Conservation (phyloP, 2,329 filamentous ascomycete genomes). For the Trichophyton mentagrophytes region DNA sequence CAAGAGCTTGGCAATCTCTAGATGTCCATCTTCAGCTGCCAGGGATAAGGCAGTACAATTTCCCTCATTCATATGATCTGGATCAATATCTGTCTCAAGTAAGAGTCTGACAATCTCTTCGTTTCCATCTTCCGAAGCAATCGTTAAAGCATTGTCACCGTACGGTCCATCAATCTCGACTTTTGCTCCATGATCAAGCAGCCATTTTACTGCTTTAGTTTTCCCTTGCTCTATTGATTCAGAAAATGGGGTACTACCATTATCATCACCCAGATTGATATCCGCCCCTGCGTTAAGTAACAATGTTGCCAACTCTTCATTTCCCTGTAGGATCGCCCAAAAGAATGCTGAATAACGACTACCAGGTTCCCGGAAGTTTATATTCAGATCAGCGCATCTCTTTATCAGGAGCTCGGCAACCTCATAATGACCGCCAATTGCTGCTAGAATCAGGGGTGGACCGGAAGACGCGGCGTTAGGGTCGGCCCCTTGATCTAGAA, state of each 20-base stretch:
- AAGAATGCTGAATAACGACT: conserved; percentile 26
- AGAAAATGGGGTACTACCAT: background rate
- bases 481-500: background rate
- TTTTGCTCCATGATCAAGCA: background rate
- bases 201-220: background rate
- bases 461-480: background rate
- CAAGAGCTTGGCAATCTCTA: background rate
- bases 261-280: background rate
- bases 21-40: background rate
- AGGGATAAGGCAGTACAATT: background rate
- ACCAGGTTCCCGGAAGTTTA: background rate
- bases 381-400: background rate
- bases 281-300: background rate
- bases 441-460: background rate
- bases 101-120: background rate
- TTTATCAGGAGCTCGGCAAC: background rate
- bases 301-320: background rate
- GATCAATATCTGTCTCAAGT: background rate
- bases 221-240: background rate
- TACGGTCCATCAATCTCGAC: background rate
- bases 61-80: background rate
- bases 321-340: background rate
- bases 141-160: background rate
- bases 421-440: background rate
- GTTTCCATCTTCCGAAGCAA: background rate